Evolutionary conservation across 2,329 filamentous ascomycete genomes (phyloP).

Genomic region (Lasiodiplodia theobromae): DNA sequence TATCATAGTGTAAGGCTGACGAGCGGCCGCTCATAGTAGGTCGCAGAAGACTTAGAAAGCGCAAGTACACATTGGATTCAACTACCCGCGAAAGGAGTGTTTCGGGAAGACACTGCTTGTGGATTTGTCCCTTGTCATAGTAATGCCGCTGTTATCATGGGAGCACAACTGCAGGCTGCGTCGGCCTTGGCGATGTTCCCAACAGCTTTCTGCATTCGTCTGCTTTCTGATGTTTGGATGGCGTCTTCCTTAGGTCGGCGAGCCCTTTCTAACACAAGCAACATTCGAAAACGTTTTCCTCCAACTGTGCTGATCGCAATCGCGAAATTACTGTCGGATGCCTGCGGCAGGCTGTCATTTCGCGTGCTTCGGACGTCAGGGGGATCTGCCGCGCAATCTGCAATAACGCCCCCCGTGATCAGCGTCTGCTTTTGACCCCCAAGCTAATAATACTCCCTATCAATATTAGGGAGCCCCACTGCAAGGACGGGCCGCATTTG

Average conservation of each 20-base stretch:
- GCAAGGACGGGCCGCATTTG: neutral
- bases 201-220: neutral
- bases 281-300: conserved; percentile 9
- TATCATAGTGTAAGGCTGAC: conserved; percentile 33
- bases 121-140: conserved; percentile 3
- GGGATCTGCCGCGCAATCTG: conserved; percentile 18
- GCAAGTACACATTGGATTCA: conserved; percentile 1
- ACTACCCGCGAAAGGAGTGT: too few relatives aligned
- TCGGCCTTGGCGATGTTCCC: neutral
- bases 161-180: neutral
- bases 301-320: neutral
- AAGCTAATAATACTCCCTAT: conserved; percentile 16
- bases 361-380: conserved; percentile 6
- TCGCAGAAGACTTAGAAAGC: too few relatives aligned
- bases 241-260: neutral
- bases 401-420: conserved; percentile 5
- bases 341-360: conserved; percentile 1
- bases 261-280: neutral
- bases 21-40: conserved; percentile 13
- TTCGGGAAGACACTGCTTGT: too few relatives aligned
- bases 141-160: neutral
- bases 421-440: conserved; percentile 2
- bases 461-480: neutral
- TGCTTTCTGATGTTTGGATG: neutral
- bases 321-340: conserved; percentile 2